Conservation (phyloP, 306 rosid genomes). For the Vachellia pachyceras region DNA sequence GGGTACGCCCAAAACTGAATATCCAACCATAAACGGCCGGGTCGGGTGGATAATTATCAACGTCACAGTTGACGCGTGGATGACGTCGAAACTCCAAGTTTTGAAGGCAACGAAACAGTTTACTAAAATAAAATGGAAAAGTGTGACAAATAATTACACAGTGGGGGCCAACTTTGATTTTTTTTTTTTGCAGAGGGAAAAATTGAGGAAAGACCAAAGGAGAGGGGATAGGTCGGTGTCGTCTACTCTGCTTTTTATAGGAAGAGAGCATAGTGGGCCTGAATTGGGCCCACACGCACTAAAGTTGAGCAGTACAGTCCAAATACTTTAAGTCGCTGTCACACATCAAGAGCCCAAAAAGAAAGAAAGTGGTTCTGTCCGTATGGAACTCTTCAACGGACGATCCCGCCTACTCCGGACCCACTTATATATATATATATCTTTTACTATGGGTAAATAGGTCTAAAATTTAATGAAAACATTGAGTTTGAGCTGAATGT, state of each 20-base stretch:
- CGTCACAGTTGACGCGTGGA: slow-evolving; percentile 50
- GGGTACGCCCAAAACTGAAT: neutral
- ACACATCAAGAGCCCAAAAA: slow-evolving; percentile 50
- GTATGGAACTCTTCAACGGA: slow-evolving; percentile 46
- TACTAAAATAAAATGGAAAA: slow-evolving; percentile 2
- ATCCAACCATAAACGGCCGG: neutral
- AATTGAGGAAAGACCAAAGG: neutral
- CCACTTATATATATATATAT: slow-evolving; percentile 44
- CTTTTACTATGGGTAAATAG: neutral
- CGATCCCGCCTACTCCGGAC: slow-evolving; percentile 41
- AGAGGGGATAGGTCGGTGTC: slow-evolving; percentile 49
- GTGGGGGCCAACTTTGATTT: slow-evolving; percentile 60
- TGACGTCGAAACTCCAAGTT: slow-evolving; percentile 39
- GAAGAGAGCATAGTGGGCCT: slow-evolving; percentile 56
- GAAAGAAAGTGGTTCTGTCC: slow-evolving; percentile 45
- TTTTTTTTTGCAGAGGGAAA: slow-evolving; percentile 24
- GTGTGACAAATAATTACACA: slow-evolving; percentile 48
- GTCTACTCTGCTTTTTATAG: slow-evolving; percentile 43
- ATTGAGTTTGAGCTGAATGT: no score
- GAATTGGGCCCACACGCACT: slow-evolving; percentile 44
- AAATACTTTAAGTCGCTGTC: slow-evolving; percentile 62
- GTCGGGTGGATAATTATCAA: slow-evolving; percentile 11
- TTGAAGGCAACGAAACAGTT: neutral
- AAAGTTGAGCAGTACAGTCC: slow-evolving; percentile 48
- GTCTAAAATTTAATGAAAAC: no score